These are phyloP conservation scores for Cichorium intybus DNA, from an alignment of 140 eudicot species.

Conservation along the genomic window DNA sequence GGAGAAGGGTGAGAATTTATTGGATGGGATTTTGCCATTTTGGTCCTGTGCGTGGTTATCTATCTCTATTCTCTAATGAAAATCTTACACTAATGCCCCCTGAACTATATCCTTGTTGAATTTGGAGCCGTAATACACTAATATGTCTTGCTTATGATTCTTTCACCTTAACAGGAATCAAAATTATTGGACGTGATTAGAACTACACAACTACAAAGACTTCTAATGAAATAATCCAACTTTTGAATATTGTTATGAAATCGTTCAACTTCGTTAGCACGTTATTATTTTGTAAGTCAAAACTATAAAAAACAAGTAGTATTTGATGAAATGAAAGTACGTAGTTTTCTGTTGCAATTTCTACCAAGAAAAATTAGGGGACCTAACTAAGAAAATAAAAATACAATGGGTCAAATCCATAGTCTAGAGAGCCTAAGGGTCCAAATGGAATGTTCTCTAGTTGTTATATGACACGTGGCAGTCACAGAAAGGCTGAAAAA, in stretches of 20 bases:
- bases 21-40: neutral
- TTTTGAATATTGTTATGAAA: neutral
- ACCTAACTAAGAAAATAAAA: neutral
- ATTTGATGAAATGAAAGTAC: neutral
- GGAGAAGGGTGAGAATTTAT: conserved; percentile 16
- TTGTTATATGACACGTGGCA: neutral
- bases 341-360: neutral
- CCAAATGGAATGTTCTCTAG: neutral
- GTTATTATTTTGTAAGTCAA: neutral
- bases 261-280: neutral
- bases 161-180: neutral
- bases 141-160: neutral
- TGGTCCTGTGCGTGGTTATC: conserved; percentile 12
- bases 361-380: neutral
- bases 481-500: neutral
- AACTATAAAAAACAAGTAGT: neutral
- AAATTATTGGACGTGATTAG: neutral
- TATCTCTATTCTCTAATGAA: neutral
- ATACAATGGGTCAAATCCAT: neutral
- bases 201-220: neutral
- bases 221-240: neutral
- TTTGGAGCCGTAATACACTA: neutral
- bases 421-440: neutral
- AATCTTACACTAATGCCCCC: conserved; percentile 2
- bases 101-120: neutral